Evolutionary conservation across 2,329 filamentous ascomycete species (phyloP), one percentile per base, ranked within the genome.

Genomic region (Pseudogymnoascus sp.): DNA sequence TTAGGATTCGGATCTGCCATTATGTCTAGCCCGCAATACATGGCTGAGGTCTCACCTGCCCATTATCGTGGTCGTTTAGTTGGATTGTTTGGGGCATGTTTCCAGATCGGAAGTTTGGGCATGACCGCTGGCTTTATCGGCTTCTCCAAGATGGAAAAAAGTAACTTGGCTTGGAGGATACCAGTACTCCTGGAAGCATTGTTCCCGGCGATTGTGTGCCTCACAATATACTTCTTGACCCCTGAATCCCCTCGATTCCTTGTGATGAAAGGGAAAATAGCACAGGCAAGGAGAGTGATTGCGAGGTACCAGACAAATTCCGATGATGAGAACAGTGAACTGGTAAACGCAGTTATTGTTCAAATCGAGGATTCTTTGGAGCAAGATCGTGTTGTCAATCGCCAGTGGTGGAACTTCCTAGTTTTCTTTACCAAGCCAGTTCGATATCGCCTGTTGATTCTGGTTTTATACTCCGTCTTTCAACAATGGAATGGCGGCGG

Each of bases 401-500:
- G 73, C 67, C 69, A 73, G 62, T 78, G 77, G 62, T 81, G 78
- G 75, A 78, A 81, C 65, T 81, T 76, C 67, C 75, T 77, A 6
- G 76, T 78, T 41, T 81, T 81, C 68, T 77, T 80, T 69, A 79
- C 76, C 13, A 77, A 75, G 67, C 68, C 73, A 1, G 79, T 78
- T 11, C 71, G 77, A 41, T 81, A 76, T 67, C 75, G 79, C 23
- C 71, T 80, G 3, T 63, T 80, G 1, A 76, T 80, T 8, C 68
- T 81, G 13, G 67, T 77, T 16, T 69, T 81, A 7, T 81, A 81
- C 68, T 79, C 77, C 1, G 64, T 78, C 57, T 80, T 80, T 68
- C 78, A 80, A 66, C 76, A 78, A 63, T 80, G 79, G 78, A 79
- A 78, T 60, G 78, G 78, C 8, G 77, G 78, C 41, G 75, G 77